Evolutionary conservation across 176 grass and related monocot genomes (phyloP), one percentile per base, ranked within the genome.

Genomic region (Pontederia paniculata): DNA sequence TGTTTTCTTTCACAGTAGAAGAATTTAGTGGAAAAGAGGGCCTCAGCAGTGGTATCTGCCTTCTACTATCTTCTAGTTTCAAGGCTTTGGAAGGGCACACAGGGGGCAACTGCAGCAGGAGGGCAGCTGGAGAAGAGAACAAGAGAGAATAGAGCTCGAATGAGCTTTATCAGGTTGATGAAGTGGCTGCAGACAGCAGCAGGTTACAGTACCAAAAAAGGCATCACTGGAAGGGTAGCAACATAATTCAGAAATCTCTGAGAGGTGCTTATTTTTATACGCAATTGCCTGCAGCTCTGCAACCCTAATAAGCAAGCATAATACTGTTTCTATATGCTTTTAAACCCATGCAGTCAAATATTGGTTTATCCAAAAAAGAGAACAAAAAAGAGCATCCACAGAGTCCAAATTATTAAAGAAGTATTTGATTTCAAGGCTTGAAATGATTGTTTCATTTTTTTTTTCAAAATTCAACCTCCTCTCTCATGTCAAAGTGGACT

Each of bases 181-280:
- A 31, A 62, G 57, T 52, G 48, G 57, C 48, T 43, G 17, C 22
- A 60, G 57, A 18, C 44, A 57, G 14, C 47, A 52, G n/a, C 17
- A 12, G 31, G 46, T 72, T 52, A 54, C 45, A 61, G 57, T 54
- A 72, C 57, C 56, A 20, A 47, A 62, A 62, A 72, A 60, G 57
- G 57, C 57, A 62, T 54, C 43, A 45, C 23, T 62, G 47, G 47
- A 61, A 62, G 57, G 48, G 28, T 44, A 9, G 57, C 8, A 54
- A 44, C 21, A 67, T 43, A 10, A 44, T 25, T 25, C 31, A 4
- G 13, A 52, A 43, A 22, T 31, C 53, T 54, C 43, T 23, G 56
- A 42, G 15, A 23, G 5, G 42, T 17, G 45, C 0, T 1, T 20
- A 21, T 17, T 11, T 15, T 31, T 11, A 8, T 12, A 23, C 48